Base-by-base conservation (phyloP, 306 rosid genomes). In the Geum urbanum region DNA sequence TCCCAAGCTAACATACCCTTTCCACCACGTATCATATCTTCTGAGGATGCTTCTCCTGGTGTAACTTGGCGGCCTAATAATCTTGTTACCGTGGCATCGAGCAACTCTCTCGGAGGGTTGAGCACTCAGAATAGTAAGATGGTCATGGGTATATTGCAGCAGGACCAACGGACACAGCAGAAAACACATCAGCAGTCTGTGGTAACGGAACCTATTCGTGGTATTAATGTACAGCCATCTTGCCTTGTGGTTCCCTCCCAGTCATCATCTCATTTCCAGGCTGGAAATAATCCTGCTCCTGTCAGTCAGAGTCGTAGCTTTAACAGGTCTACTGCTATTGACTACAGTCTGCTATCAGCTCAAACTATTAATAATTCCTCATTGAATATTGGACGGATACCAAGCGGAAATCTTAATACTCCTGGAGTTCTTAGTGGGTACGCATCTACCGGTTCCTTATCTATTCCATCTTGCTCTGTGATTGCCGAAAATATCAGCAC, bases 151-250 rank as follows among this genome's bases (percentile, higher is more conserved):
- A 57, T 71, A 9, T 35, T 77, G 84, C 84, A 68, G 79, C 79
- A 67, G 63, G 81, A 78, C 4, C 83, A 44, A 47, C 67, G 72
- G 10, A 73, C 70, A 35, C 81, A 72, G 66, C 74, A 67, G 8
- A 73, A 74, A 57, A 43, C 16, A 40, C 85, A 78, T 69, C 86
- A 84, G 69, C 84, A 69, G 39, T 37, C 83, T 9, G 4, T 70
- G 52, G 37, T 59, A 45, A 49, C 82, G 6, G 90, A 90, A 64
- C 83, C 83, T 72, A 67, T 75, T 81, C 72, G 77, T 74, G 64
- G 80, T 24, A 72, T 86, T 19, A 86, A 77, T 66, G 86, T 86
- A 52, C 91, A 84, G 45, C 88, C 91, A 24, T 86, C 91, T 44
- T 86, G 88, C 63, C 76, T 86, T 72, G 88, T 84, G 66, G 74